phyloP scores from a whole-genome alignment of 75 land plant genomes.

The Pinus albicaulis region DNA sequence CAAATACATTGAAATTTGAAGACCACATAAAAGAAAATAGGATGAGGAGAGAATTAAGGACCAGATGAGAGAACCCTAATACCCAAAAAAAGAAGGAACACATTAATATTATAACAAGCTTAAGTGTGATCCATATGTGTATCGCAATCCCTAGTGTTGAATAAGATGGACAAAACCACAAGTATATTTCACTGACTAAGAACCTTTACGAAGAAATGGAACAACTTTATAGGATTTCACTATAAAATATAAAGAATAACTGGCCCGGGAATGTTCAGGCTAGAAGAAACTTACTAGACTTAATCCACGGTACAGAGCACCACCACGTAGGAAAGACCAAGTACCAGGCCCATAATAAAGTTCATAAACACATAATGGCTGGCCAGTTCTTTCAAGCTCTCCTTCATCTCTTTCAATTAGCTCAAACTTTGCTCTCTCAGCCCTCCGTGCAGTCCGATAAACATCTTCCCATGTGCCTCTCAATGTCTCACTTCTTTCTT shows the following conservation, averaged over 20 bases:
- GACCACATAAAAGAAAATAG: no score
- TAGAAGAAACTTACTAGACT: slow-evolving; percentile 66
- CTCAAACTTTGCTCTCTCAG: slow-evolving; percentile 76
- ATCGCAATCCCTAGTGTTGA: neutral
- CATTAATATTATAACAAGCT: neutral
- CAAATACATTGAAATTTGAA: no score
- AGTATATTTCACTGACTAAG: slow-evolving; percentile 3
- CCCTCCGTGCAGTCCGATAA: slow-evolving; percentile 63
- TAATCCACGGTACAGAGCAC: slow-evolving; percentile 83
- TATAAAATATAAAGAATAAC: neutral
- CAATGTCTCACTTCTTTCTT: slow-evolving; percentile 70
- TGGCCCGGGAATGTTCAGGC: neutral
- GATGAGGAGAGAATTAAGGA: no score
- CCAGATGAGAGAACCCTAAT: no score
- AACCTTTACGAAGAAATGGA: neutral
- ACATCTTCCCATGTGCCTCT: slow-evolving; percentile 77
- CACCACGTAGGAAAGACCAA: slow-evolving; percentile 87
- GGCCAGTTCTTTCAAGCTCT: slow-evolving; percentile 87
- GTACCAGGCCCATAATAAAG: slow-evolving; percentile 77
- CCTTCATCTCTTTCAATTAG: slow-evolving; percentile 88
- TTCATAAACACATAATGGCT: slow-evolving; percentile 90
- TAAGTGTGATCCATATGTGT: neutral
- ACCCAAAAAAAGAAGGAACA: no score
- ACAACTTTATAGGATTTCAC: neutral
- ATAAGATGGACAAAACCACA: neutral